Base-by-base conservation (phyloP, 2,329 filamentous ascomycete genomes). In the Zymoseptoria crescenta region DNA sequence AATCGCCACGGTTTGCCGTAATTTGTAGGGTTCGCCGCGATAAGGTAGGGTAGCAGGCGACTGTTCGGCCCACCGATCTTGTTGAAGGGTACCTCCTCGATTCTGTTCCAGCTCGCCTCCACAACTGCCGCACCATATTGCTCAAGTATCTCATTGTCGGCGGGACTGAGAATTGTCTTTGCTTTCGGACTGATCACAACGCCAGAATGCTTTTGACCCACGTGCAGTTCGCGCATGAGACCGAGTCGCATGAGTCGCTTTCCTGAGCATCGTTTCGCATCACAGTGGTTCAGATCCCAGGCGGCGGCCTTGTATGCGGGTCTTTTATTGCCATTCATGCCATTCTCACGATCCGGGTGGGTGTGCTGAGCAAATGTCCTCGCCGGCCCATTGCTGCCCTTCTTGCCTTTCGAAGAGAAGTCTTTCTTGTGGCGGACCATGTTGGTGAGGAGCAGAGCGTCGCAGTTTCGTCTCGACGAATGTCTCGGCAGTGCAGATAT, bases 231-330 rank as follows among this genome's bases (percentile, higher is more conserved):
- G 66, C 94, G 87, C 91, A 99, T 96, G 69, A 96, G 80, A 2
- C 93, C 93, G 57, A 95, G 83, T 64, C 87, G 87, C 83, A 99
- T 96, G 35, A 99, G 82, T 64, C 90, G 87, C 79, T 99, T 99
- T 30, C 94, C 94, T 0, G 92, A 96, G 76, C 94, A 99, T 67
- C 93, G 82, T 75, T 96, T 97, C 8, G 93, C 91, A 71, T 99
- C 94, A 79, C 94, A 99, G 78, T 99, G 94, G 62, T 92, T 93
- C 35, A 99, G 81, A 71, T 99, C 94, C 94, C 94, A 99, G 74
- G 93, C 96, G 60, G 93, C 94, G 54, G 94, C 93, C 76, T 95
- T 96, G 82, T 92, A 96, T 76, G 85, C 64, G 68, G 82, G 76
- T 27, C 74, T 62, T 52, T 70, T 70, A 55, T 61, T 64, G 35